A percentile compares a stretch with the other conserved stretches of the same genome.
These are phyloP conservation scores for Colletotrichum cordylinicola DNA, from an alignment of 2,329 filamentous ascomycete species.

Conservation along the genomic window DNA sequence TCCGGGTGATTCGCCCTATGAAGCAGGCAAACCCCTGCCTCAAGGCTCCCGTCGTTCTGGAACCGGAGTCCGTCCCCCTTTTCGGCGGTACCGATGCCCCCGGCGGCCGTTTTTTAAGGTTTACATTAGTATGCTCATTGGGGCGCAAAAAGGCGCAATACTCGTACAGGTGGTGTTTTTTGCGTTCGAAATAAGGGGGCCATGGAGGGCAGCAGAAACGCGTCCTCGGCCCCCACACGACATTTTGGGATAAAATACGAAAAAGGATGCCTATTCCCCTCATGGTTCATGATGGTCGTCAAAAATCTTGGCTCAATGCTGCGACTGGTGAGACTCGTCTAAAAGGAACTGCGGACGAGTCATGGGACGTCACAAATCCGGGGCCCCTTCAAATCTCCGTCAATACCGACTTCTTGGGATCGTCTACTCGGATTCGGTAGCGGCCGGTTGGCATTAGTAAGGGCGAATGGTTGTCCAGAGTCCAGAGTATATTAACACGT, in stretches of 20 bases:
- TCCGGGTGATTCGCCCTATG: background rate
- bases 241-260: background rate
- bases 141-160: background rate
- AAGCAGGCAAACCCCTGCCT: conserved; percentile 1
- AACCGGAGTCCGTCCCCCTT: conserved; percentile 6
- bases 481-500: conserved; percentile 4
- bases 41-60: background rate
- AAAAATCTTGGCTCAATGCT: conserved; percentile 11
- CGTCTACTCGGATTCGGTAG: background rate
- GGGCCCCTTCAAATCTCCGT: conserved; percentile 3
- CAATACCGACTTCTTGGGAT: background rate
- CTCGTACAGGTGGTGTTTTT: no score
- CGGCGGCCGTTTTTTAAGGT: conserved; percentile 13
- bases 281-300: background rate
- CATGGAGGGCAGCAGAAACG: background rate
- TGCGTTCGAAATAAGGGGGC: background rate
- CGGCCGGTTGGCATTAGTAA: background rate
- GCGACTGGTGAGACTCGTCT: background rate
- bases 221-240: background rate
- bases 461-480: background rate
- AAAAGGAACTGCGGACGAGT: background rate
- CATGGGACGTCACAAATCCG: background rate
- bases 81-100: conserved; percentile 11
- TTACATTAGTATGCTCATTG: background rate
- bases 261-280: background rate